Conservation (phyloP, 225 moss, liverwort and hornwort genomes). For the Bryum argenteum region DNA sequence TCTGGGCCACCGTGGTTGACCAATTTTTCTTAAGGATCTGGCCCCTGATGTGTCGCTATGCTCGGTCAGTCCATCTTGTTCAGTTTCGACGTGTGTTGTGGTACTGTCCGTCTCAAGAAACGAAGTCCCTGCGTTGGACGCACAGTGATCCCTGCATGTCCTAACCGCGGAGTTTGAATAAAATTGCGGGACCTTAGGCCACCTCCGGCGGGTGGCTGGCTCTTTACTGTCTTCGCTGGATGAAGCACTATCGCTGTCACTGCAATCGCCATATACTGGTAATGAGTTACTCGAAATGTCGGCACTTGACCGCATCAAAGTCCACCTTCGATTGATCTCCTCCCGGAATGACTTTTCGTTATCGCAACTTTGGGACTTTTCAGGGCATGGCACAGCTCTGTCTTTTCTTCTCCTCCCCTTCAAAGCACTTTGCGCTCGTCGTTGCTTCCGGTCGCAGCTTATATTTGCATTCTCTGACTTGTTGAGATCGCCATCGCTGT, state of each 20-base stretch:
- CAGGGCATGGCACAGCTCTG: constrained; percentile 21
- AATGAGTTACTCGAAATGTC: constrained; percentile 43
- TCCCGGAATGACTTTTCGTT: constrained; percentile 25
- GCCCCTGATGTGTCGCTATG: constrained; percentile 28
- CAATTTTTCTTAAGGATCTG: constrained; percentile 21
- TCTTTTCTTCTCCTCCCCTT: constrained; percentile 46
- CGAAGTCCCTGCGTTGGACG: constrained; percentile 36
- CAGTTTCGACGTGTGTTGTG: constrained; percentile 34
- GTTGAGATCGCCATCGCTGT: constrained; percentile 30
- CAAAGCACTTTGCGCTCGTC: constrained; percentile 40
- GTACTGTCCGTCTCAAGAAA: constrained; percentile 33
- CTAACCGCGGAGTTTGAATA: constrained; percentile 30
- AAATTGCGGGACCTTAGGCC: constrained; percentile 46
- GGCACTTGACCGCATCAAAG: constrained; percentile 31
- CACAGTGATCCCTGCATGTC: constrained; percentile 18
- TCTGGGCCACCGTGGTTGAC: constrained; percentile 36
- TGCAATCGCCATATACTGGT: constrained; percentile 28
- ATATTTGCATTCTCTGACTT: constrained; percentile 15
- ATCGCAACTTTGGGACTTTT: constrained; percentile 40
- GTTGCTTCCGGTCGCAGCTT: constrained; percentile 29
- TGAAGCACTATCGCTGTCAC: constrained; percentile 41
- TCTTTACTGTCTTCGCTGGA: constrained; percentile 42
- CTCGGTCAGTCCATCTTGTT: constrained; percentile 23
- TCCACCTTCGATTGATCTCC: constrained; percentile 29
- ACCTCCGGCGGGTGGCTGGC: constrained; percentile 37